Conservation (phyloP, 2,329 filamentous ascomycete species). For the Pestalotiopsis sp. region DNA sequence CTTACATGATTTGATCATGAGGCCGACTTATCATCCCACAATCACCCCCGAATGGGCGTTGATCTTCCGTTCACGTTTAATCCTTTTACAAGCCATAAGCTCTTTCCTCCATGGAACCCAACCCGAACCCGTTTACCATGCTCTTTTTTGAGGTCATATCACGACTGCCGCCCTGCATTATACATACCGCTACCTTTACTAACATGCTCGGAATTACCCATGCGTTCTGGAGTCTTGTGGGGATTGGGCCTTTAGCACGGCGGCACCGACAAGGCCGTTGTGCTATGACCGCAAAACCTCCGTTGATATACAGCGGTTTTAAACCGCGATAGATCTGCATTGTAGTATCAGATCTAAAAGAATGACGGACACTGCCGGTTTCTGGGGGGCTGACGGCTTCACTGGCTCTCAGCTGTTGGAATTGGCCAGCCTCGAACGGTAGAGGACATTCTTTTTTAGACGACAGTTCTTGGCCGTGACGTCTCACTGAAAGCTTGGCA, state of each 20-base stretch:
- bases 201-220: not conserved
- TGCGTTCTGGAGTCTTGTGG: not conserved
- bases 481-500: not conserved
- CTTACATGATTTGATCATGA: not conserved
- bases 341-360: slow-evolving; percentile 6
- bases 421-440: not conserved
- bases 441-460: not conserved
- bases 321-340: slow-evolving; percentile 4
- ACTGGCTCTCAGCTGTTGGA: not conserved
- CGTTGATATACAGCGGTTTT: slow-evolving; percentile 2
- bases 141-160: not conserved
- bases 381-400: not conserved
- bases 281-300: slow-evolving; percentile 11
- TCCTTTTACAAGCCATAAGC: not conserved
- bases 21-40: not conserved
- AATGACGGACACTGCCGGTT: not conserved
- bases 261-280: not conserved
- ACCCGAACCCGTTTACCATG: not conserved
- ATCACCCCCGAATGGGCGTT: not conserved
- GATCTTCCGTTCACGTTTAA: no score
- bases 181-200: not conserved
- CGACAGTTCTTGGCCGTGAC: not conserved
- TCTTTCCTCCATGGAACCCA: not conserved
- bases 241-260: not conserved
- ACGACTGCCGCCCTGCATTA: not conserved